These are phyloP conservation scores for Knoxdaviesia capensis DNA, from an alignment of 2,329 filamentous ascomycete genomes.

Conservation along the genomic window DNA sequence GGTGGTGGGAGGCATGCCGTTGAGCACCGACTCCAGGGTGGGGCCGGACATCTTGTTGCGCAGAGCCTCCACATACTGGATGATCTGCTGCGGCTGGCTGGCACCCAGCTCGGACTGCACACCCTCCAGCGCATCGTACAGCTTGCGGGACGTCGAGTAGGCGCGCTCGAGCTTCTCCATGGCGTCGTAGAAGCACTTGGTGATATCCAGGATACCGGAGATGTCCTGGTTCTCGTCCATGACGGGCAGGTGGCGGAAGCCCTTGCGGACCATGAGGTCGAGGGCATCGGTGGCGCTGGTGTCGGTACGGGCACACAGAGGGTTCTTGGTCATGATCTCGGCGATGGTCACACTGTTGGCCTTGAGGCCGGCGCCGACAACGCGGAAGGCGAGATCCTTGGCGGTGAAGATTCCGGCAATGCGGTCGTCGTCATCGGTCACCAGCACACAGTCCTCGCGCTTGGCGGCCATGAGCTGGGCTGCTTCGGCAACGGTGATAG, in stretches of 20 bases:
- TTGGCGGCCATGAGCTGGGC: slow-evolving; percentile 98
- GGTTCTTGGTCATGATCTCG: slow-evolving; percentile 99
- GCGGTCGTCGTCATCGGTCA: slow-evolving; percentile 92
- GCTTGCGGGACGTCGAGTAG: slow-evolving; percentile 91
- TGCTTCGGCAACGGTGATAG: slow-evolving; percentile 82
- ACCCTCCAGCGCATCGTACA: slow-evolving; percentile 93
- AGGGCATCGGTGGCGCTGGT: slow-evolving; percentile 95
- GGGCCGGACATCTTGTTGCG: slow-evolving; percentile 95
- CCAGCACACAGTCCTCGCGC: slow-evolving; percentile 90
- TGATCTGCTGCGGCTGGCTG: slow-evolving; percentile 94
- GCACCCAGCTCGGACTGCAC: slow-evolving; percentile 93
- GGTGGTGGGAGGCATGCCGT: slow-evolving; percentile 77
- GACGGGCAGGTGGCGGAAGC: slow-evolving; percentile 89
- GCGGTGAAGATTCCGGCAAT: slow-evolving; percentile 98
- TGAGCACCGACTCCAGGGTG: slow-evolving; percentile 83
- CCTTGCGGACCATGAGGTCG: slow-evolving; percentile 95
- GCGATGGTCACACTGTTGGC: slow-evolving; percentile 80
- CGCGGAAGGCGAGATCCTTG: slow-evolving; percentile 93
- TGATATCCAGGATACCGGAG: slow-evolving; percentile 92
- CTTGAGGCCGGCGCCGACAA: slow-evolving; percentile 80
- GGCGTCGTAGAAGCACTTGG: slow-evolving; percentile 98
- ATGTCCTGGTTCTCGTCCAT: slow-evolving; percentile 99
- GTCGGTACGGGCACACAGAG: slow-evolving; percentile 87
- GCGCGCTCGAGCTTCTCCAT: slow-evolving; percentile 99
- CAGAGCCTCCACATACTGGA: slow-evolving; percentile 94